Conservation (phyloP, 2,329 filamentous ascomycete species). For the Cytospora chrysosperma region DNA sequence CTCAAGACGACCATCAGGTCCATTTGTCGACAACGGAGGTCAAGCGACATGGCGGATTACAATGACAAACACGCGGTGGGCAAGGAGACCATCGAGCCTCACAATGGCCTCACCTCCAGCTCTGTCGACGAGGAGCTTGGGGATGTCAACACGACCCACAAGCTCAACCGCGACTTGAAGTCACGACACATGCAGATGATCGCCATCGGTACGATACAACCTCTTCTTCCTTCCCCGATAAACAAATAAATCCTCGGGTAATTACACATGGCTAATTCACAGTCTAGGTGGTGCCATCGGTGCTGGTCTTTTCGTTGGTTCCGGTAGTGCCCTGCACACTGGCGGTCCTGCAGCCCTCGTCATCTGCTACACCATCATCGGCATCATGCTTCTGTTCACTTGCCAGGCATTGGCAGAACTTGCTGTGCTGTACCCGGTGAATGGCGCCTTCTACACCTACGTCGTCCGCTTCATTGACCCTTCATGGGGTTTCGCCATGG, state of each 20-base stretch:
- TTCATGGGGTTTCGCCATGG: conserved; percentile 55
- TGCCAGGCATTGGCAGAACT: conserved; percentile 61
- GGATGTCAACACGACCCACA: conserved; percentile 34
- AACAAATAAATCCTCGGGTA: no score
- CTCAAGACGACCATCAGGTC: background rate
- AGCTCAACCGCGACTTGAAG: conserved; percentile 38
- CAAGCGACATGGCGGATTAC: conserved; percentile 29
- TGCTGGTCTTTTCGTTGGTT: conserved; percentile 68
- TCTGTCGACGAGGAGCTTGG: conserved; percentile 38
- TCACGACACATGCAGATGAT: conserved; percentile 48
- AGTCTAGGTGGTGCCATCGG: conserved; percentile 43
- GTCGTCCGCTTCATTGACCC: conserved; percentile 61
- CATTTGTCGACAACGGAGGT: background rate
- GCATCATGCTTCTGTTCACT: conserved; percentile 57
- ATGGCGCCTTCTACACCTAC: conserved; percentile 63
- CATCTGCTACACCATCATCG: conserved; percentile 55
- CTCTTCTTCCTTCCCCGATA: no score
- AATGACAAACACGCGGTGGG: conserved; percentile 27
- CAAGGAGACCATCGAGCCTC: conserved; percentile 26
- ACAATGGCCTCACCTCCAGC: conserved; percentile 24
- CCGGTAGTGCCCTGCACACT: conserved; percentile 56
- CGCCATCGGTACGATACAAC: conserved; percentile 39
- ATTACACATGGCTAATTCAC: conserved; percentile 3
- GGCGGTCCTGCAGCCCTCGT: conserved; percentile 57
- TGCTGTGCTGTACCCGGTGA: conserved; percentile 58